Base-by-base conservation (phyloP, 2,329 filamentous ascomycete genomes). In the Fusarium virguliforme region DNA sequence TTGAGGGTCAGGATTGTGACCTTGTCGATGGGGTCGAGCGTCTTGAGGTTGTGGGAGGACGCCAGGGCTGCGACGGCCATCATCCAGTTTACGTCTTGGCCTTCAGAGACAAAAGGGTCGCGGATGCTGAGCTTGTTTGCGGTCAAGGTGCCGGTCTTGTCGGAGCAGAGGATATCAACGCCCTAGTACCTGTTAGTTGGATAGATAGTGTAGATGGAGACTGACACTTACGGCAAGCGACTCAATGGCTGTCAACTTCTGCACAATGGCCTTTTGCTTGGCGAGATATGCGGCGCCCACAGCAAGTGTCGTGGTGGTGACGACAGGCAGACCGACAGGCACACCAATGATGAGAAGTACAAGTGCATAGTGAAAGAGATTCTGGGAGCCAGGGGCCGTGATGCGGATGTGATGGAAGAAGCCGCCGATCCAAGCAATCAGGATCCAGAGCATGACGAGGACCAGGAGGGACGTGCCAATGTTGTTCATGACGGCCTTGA, bases 321-420 rank as follows among this genome's bases (percentile, higher is more conserved):
- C 68, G 2, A 70, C 68, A 0, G 68, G 68, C 0, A 70, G 32
- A 58, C 68, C 68, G 24, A 70, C 68, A 1, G 68, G 68, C 0
- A 70, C 68, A 9, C 68, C 68, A n/a, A 70, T 69, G 5, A 70
- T 70, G 1, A 70, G 67, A 8, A 70, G 55, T 18, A 71, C 68
- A 24, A 70, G 51, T 0, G 68, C 67, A 2, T 70, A 70, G 8
- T 70, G 68, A 3, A 70, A n/a, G 13, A 70, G 8, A 12, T 70
- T 70, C 43, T 71, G 68, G 0, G 68, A 70, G 2, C 68, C 68
- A 8, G 55, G 63, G 0, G 54, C 50, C 8, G 67, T 59, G 13
- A 70, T 55, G 0, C 18, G 24, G n/a, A 70, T 56, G 6, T 70
- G 67, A 13, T 70, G 67, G n/a, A 71, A 70, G 24, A 70, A 70